Conservation (phyloP, 768 basidiomycete species). For the Nidularia pulvinata region DNA sequence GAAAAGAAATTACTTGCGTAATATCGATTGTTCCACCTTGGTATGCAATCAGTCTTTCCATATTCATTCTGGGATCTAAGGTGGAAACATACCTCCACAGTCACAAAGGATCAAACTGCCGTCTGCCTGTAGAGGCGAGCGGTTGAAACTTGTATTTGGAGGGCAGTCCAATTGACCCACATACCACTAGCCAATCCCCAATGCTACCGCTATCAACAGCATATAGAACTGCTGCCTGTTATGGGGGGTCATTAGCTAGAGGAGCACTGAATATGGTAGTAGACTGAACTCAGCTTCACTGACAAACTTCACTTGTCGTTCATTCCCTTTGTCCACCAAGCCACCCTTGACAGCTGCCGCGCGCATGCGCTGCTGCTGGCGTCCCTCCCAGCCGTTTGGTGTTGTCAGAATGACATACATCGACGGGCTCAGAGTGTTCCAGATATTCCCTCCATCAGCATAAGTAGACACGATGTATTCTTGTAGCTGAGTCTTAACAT, state of each 20-base stretch:
- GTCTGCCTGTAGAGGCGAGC: constrained; percentile 7
- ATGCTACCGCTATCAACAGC: constrained; percentile 1
- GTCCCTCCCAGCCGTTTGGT: constrained; percentile 17
- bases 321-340: not conserved
- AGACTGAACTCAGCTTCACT: constrained; percentile 15
- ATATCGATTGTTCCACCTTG: constrained; percentile 16
- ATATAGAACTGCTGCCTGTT: constrained; percentile 15
- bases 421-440: constrained; percentile 7
- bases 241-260: not conserved
- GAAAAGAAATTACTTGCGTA: constrained; percentile 2
- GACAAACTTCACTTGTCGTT: constrained; percentile 14
- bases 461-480: constrained; percentile 9
- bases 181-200: constrained; percentile 1
- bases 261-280: not conserved
- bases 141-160: not conserved
- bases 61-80: not conserved
- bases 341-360: no score
- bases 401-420: constrained; percentile 18
- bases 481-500: constrained; percentile 14
- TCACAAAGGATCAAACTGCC: constrained; percentile 22
- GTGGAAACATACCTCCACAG: constrained; percentile 18
- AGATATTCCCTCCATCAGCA: constrained; percentile 2
- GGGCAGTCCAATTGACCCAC: not conserved
- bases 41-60: not conserved
- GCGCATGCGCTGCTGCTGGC: constrained; percentile 11